Evolutionary conservation across 2,329 filamentous ascomycete genomes (phyloP).

Genomic region (Pseudophaeomoniella oleicola): DNA sequence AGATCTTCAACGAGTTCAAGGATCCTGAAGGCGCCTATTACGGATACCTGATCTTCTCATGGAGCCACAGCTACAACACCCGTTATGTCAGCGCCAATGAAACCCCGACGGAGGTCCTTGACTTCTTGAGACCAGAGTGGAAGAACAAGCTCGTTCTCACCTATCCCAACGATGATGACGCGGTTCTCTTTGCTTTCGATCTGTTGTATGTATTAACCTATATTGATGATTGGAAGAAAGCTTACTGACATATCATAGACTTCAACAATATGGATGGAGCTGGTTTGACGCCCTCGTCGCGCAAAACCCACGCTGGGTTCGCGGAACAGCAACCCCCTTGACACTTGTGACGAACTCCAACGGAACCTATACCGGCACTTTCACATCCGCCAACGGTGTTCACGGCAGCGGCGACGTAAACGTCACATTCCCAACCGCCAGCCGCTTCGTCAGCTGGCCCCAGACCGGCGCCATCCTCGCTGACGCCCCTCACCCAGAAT

Average conservation of each 20-base stretch:
- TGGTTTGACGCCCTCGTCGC: slow-evolving; percentile 34
- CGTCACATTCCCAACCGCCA: slow-evolving; percentile 19
- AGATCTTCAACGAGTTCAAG: slow-evolving; percentile 27
- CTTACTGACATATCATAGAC: slow-evolving; percentile 9
- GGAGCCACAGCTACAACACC: background rate
- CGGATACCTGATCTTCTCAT: slow-evolving; percentile 20
- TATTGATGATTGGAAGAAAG: background rate
- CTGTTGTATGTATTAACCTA: slow-evolving; percentile 24
- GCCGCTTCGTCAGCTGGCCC: slow-evolving; percentile 32
- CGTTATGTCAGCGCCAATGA: background rate
- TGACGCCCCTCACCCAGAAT: slow-evolving; percentile 34
- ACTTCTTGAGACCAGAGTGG: slow-evolving; percentile 33
- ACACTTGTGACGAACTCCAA: slow-evolving; percentile 18
- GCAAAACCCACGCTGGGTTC: slow-evolving; percentile 40
- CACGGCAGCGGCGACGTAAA: slow-evolving; percentile 7
- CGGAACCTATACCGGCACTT: slow-evolving; percentile 6
- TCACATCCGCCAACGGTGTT: slow-evolving; percentile 1
- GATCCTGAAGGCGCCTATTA: slow-evolving; percentile 29
- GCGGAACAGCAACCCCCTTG: slow-evolving; percentile 31
- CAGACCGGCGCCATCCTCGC: slow-evolving; percentile 35
- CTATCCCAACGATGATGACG: slow-evolving; percentile 45
- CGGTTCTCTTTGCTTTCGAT: slow-evolving; percentile 36
- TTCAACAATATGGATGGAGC: slow-evolving; percentile 24
- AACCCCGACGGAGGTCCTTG: slow-evolving; percentile 20
- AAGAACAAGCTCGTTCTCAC: slow-evolving; percentile 40